These are phyloP conservation scores for Cystobasidiaceae sp. DNA, from an alignment of 1,284 basidiomycete species.

Conservation along the genomic window DNA sequence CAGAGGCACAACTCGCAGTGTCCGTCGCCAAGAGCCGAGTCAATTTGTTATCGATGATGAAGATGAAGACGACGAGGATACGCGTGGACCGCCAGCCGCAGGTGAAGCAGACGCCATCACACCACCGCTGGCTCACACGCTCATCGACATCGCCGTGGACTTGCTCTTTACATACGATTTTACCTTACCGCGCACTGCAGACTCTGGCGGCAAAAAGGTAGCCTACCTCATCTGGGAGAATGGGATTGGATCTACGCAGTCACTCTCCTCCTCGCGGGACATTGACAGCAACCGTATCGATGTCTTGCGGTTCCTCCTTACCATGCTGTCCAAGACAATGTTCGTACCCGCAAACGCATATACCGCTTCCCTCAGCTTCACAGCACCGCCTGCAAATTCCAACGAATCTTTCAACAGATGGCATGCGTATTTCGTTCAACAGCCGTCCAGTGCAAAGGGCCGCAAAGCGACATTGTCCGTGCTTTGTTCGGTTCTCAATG, in stretches of 20 bases:
- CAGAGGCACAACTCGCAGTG: background rate
- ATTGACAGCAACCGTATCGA: slow-evolving; percentile 33
- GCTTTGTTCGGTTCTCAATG: slow-evolving; percentile 85
- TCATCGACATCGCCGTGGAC: slow-evolving; percentile 53
- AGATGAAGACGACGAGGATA: slow-evolving; percentile 44
- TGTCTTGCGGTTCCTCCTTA: slow-evolving; percentile 57
- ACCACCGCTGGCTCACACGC: background rate
- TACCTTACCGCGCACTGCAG: slow-evolving; percentile 72
- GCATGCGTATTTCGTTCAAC: slow-evolving; percentile 56
- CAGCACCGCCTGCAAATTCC: slow-evolving; percentile 59
- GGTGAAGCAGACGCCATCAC: slow-evolving; percentile 31
- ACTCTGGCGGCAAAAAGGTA: slow-evolving; percentile 59
- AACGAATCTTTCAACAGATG: slow-evolving; percentile 57
- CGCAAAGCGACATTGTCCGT: slow-evolving; percentile 58
- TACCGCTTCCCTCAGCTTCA: slow-evolving; percentile 57
- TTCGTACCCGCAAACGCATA: slow-evolving; percentile 60
- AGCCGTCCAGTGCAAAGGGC: background rate
- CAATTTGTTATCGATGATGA: slow-evolving; percentile 56
- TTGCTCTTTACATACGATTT: slow-evolving; percentile 86
- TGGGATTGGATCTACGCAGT: slow-evolving; percentile 31
- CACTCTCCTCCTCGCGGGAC: slow-evolving; percentile 5
- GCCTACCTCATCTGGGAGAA: slow-evolving; percentile 54
- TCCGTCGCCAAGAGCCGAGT: slow-evolving; percentile 38
- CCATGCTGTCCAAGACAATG: slow-evolving; percentile 79
- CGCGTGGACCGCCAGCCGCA: slow-evolving; percentile 17